These are phyloP conservation scores for Aspergillus bridgeri DNA, from an alignment of 495 filamentous ascomycete species.

Conservation along the genomic window DNA sequence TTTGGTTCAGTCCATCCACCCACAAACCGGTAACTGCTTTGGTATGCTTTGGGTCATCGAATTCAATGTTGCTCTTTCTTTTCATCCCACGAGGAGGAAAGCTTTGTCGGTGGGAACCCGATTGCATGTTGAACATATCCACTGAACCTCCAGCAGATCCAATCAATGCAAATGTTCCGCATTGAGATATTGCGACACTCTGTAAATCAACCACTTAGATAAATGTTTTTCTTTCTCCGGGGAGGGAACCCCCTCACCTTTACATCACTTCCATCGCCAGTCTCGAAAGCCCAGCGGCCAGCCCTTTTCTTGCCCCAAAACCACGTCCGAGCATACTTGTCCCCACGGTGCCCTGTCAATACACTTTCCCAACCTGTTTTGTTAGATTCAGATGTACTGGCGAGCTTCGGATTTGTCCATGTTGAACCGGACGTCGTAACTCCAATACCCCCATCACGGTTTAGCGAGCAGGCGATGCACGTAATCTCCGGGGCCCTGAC, in stretches of 20 bases:
- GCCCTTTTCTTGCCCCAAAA: slow-evolving; percentile 94
- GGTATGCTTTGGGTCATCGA: slow-evolving; percentile 62
- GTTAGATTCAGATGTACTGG: slow-evolving; percentile 57
- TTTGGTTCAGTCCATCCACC: slow-evolving; percentile 79
- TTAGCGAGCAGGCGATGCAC: slow-evolving; percentile 83
- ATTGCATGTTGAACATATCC: slow-evolving; percentile 96
- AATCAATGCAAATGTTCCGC: slow-evolving; percentile 91
- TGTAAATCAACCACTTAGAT: slow-evolving; percentile 22
- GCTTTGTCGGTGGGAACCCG: slow-evolving; percentile 76
- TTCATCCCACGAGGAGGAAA: slow-evolving; percentile 70
- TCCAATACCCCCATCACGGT: slow-evolving; percentile 89
- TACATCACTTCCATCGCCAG: slow-evolving; percentile 77
- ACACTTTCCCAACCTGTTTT: slow-evolving; percentile 95
- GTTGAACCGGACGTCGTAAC: slow-evolving; percentile 64
- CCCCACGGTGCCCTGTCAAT: slow-evolving; percentile 86
- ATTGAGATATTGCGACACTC: slow-evolving; percentile 81
- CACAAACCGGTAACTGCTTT: slow-evolving; percentile 80
- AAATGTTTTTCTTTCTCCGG: not conserved
- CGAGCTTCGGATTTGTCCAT: slow-evolving; percentile 68
- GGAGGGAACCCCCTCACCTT: slow-evolving; percentile 35
- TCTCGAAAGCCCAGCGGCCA: slow-evolving; percentile 89
- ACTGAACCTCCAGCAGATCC: slow-evolving; percentile 79
- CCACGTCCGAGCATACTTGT: slow-evolving; percentile 87
- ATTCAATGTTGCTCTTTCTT: slow-evolving; percentile 50
- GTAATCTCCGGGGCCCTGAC: slow-evolving; percentile 88